Evolutionary conservation across 2,329 filamentous ascomycete species (phyloP).

Genomic region (Trichoderma hamatum): DNA sequence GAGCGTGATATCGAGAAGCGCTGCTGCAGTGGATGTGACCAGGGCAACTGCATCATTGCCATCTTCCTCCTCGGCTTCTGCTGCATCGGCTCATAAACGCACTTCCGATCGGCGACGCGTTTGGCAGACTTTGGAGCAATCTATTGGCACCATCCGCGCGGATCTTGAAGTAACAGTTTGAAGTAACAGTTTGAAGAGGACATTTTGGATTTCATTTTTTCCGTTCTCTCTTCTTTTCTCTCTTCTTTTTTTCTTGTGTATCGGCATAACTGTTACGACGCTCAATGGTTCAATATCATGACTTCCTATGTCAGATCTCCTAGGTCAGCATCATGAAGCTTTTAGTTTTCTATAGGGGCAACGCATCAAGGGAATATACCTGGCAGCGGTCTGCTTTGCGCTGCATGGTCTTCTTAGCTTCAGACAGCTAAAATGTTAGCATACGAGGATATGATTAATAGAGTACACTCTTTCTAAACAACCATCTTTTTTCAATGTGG

Average conservation of each 20-base stretch:
- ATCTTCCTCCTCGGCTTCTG: conserved; percentile 4
- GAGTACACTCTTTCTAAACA: neutral
- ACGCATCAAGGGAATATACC: neutral
- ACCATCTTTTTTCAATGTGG: too few species aligned
- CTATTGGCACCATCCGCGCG: too few species aligned
- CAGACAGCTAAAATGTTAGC: neutral
- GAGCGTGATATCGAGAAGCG: neutral
- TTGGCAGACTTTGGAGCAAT: too few species aligned
- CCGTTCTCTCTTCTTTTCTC: neutral
- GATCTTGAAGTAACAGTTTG: too few species aligned
- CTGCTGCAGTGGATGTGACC: conserved; percentile 6
- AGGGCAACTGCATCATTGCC: conserved; percentile 3
- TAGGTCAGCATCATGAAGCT: neutral
- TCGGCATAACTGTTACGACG: neutral
- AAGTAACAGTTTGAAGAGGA: neutral
- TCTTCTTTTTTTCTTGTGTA: neutral
- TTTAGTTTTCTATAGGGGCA: neutral
- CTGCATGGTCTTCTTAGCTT: neutral
- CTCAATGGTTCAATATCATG: neutral
- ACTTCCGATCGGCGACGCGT: too few species aligned
- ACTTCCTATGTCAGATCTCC: neutral
- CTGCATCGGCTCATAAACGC: neutral
- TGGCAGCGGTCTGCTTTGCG: neutral
- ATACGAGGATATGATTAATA: neutral
- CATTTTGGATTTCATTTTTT: too few species aligned